A percentile compares a stretch with the other conserved stretches of the same genome.
Evolutionary conservation across 805 yeast genomes (phyloP).

Genomic region (Metschnikowia baotianmanensis): DNA sequence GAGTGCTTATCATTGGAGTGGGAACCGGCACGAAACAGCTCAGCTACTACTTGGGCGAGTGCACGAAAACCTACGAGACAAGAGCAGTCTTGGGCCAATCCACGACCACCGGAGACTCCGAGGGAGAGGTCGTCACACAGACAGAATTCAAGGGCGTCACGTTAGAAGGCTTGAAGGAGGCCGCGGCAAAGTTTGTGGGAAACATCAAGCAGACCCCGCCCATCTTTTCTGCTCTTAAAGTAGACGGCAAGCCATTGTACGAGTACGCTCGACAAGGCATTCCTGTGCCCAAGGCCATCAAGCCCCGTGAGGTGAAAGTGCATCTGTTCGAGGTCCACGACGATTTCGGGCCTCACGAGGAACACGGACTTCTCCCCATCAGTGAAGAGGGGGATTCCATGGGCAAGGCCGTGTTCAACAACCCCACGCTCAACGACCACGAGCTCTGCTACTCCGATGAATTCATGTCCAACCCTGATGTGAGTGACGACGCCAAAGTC

Average conservation of each 20-base stretch:
- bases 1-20: constrained; percentile 88
- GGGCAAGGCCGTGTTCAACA: constrained; percentile 42
- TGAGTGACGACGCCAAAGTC: constrained; percentile 33
- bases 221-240: constrained; percentile 86
- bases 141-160: constrained; percentile 58
- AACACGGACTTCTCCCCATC: constrained; percentile 42
- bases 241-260: constrained; percentile 91
- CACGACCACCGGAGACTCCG: constrained; percentile 92
- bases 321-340: constrained; percentile 54
- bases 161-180: constrained; percentile 45
- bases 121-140: constrained; percentile 72
- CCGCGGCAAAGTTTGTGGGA: constrained; percentile 72
- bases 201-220: constrained; percentile 89
- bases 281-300: constrained; percentile 80
- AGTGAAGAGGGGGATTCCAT: constrained; percentile 49
- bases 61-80: constrained; percentile 78
- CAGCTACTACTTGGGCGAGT: constrained; percentile 66
- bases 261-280: constrained; percentile 89
- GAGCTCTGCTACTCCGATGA: constrained; percentile 57
- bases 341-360: constrained; percentile 54
- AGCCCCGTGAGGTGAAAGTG: constrained; percentile 68
- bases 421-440: constrained; percentile 63
- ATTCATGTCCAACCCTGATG: constrained; percentile 41
- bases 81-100: constrained; percentile 84
- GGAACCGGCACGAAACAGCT: constrained; percentile 87